Percentiles rank a stretch among this genome's conserved stretches.
phyloP scores from a whole-genome alignment of 495 filamentous ascomycete species.

The Penicillium flavigenum region DNA sequence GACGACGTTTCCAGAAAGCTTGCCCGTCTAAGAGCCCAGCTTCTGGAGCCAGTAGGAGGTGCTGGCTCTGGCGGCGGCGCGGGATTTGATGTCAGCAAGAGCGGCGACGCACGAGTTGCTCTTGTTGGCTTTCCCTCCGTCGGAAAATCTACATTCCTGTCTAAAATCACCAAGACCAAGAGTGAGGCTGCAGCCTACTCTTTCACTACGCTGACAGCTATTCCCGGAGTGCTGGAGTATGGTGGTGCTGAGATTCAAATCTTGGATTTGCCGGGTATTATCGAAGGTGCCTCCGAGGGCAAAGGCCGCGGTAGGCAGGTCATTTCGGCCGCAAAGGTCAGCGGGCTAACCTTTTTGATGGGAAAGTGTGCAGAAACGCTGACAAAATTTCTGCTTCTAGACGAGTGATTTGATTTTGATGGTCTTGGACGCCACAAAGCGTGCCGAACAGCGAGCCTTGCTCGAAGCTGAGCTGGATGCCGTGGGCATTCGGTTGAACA shows the following conservation, averaged over 20 bases:
- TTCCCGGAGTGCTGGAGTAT: slow-evolving; percentile 97
- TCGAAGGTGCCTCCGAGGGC: slow-evolving; percentile 94
- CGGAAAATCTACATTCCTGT: slow-evolving; percentile 97
- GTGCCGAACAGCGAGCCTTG: slow-evolving; percentile 87
- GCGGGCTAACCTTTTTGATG: neutral
- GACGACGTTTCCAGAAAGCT: slow-evolving; percentile 68
- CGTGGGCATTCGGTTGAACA: slow-evolving; percentile 92
- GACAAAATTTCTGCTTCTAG: slow-evolving; percentile 36
- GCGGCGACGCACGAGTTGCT: slow-evolving; percentile 94
- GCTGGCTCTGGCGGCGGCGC: slow-evolving; percentile 67
- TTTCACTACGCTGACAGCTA: slow-evolving; percentile 97
- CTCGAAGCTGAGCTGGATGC: slow-evolving; percentile 93
- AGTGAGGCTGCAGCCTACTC: slow-evolving; percentile 95
- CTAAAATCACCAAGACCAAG: slow-evolving; percentile 98
- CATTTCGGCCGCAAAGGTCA: slow-evolving; percentile 89
- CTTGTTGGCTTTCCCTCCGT: slow-evolving; percentile 98
- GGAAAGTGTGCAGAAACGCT: neutral
- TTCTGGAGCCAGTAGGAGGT: slow-evolving; percentile 86
- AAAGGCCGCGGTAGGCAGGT: slow-evolving; percentile 96
- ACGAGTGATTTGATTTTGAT: slow-evolving; percentile 97
- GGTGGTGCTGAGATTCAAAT: slow-evolving; percentile 98
- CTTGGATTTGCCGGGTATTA: slow-evolving; percentile 97
- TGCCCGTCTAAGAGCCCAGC: slow-evolving; percentile 88
- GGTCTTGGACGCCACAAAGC: slow-evolving; percentile 96
- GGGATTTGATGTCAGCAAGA: slow-evolving; percentile 97